Evolutionary conservation across 1,139 yeast species (phyloP), one percentile per base, ranked within the genome.

Genomic region (Kodamaea sp.): DNA sequence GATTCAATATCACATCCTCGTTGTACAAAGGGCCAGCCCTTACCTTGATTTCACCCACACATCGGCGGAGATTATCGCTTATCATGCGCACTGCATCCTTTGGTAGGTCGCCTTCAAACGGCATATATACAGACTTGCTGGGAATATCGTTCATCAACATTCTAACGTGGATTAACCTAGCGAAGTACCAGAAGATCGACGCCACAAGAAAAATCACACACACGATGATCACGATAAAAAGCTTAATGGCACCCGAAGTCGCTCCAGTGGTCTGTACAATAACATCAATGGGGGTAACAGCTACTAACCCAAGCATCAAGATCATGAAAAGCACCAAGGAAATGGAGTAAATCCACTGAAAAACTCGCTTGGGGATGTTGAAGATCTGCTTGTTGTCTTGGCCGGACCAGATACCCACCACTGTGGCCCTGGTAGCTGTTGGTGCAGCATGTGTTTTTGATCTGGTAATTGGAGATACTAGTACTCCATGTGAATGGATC

Each of bases 251-350:
- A 43, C 76, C 77, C 37, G 76, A 76, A 14, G 75, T 63, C 2
- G 78, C 61, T 26, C 73, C 65, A 1, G 73, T 56, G 2, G 90
- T 80, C 57, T 83, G 90, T 1, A 77, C 76, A 41, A 84, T 73
- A 30, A 84, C 80, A 57, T 86, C 95, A n/a, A 83, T 70, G 2
- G 89, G 89, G 0, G 89, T 73, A 6, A 82, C 85, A 3, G 82
- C 66, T 8, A 81, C 63, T 39, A 85, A 73, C 2, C 78, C 84
- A 14, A 48, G 30, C 22, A 50, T 41, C 12, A 54, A 28, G 4
- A 77, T 47, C 27, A 78, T 52, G 26, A 78, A 63, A n/a, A 80
- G 51, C 13, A 72, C 60, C 37, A 79, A 62, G 11, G 87, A 76
- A 28, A 74, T 63, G 28, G 80, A 72, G 50, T 80, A 80, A 19